Evolutionary conservation across 2,329 filamentous ascomycete species (phyloP).

Genomic region (Monilinia fructicola): DNA sequence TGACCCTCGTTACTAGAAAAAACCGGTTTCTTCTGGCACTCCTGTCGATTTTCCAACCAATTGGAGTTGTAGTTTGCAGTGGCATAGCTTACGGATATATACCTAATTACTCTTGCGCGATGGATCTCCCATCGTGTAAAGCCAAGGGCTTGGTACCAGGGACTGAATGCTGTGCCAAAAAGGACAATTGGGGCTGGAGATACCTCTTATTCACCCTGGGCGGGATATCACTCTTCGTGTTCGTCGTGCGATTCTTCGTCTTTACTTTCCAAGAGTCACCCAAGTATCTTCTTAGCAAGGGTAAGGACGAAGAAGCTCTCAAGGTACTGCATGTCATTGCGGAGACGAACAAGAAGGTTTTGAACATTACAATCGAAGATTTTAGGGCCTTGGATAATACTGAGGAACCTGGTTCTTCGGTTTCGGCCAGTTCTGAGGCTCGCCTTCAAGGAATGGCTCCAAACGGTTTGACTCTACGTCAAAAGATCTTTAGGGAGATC

Average conservation of each 20-base stretch:
- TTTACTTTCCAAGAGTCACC: conserved; percentile 59
- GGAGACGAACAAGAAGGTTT: conserved; percentile 45
- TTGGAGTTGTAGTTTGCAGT: conserved; percentile 33
- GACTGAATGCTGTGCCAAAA: conserved; percentile 35
- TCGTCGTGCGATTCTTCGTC: conserved; percentile 53
- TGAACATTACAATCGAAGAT: conserved; percentile 21
- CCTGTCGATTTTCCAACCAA: conserved; percentile 35
- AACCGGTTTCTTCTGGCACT: conserved; percentile 34
- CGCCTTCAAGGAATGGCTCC: background rate
- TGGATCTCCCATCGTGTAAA: conserved; percentile 24
- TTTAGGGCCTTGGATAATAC: background rate
- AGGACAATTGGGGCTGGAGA: conserved; percentile 58
- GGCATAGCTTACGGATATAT: conserved; percentile 34
- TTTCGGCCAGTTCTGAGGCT: background rate
- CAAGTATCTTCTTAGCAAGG: conserved; percentile 57
- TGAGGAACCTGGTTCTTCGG: background rate
- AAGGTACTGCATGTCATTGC: conserved; percentile 55
- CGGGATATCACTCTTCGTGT: conserved; percentile 54
- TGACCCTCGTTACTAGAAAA: conserved; percentile 26
- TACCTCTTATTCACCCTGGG: conserved; percentile 58
- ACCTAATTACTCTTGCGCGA: conserved; percentile 31
- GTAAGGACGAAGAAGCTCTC: conserved; percentile 53
- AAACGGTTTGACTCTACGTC: background rate
- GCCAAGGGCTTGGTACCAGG: conserved; percentile 30
- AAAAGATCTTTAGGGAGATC: conserved; percentile 38